phyloP scores from a whole-genome alignment of 2,329 filamentous ascomycete genomes.

The Aspergillus sp. region DNA sequence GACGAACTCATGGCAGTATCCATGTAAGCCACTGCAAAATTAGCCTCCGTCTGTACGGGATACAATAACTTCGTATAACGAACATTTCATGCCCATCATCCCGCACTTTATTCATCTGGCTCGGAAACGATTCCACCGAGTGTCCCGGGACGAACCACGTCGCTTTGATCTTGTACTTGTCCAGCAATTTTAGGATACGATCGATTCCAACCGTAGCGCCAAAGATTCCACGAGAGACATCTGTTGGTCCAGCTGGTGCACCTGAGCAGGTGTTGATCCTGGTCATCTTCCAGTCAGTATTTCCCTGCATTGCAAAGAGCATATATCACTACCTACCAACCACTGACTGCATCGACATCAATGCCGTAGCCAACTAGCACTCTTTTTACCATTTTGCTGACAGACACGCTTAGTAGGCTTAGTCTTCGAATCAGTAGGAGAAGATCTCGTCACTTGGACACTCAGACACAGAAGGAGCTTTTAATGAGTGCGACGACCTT shows the following conservation, averaged over 20 bases:
- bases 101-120: slow-evolving; percentile 61
- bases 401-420: too few species aligned
- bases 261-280: slow-evolving; percentile 13
- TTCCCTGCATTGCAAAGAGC: too few species aligned
- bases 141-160: slow-evolving; percentile 67
- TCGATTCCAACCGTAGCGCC: slow-evolving; percentile 67
- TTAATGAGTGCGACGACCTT: too few species aligned
- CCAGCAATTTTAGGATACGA: slow-evolving; percentile 68
- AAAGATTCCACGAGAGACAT: slow-evolving; percentile 48
- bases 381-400: slow-evolving; percentile 14
- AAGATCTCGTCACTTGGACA: too few species aligned
- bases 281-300: too few species aligned
- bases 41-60: neutral
- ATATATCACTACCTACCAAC: slow-evolving; percentile 29
- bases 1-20: slow-evolving; percentile 74
- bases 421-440: too few species aligned
- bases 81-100: slow-evolving; percentile 63
- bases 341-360: slow-evolving; percentile 35
- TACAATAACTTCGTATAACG: neutral
- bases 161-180: slow-evolving; percentile 70
- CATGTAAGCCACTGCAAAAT: slow-evolving; percentile 57
- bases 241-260: neutral
- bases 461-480: too few species aligned
- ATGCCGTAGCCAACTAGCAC: slow-evolving; percentile 32
- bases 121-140: slow-evolving; percentile 64